Conservation (phyloP, 257 asterid species). For the Solanum stenotomum region DNA sequence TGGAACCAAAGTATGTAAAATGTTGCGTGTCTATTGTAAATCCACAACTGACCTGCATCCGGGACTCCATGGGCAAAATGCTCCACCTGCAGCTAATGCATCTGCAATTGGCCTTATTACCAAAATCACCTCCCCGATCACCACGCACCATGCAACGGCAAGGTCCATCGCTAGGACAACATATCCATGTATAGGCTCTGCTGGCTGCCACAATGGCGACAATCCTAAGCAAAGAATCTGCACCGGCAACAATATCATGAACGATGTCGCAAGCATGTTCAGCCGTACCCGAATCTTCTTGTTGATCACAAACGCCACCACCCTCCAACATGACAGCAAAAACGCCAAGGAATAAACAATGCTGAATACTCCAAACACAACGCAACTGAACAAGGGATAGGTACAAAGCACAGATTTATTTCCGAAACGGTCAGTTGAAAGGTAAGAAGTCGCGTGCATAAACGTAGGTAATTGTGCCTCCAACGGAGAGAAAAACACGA, state of each 20-base stretch:
- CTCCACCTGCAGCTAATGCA: slow-evolving; percentile 41
- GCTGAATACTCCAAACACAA: slow-evolving; percentile 40
- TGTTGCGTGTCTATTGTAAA: neutral
- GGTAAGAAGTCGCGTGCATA: slow-evolving; percentile 35
- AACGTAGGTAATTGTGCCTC: slow-evolving; percentile 26
- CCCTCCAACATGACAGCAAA: slow-evolving; percentile 57
- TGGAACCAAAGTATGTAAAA: neutral
- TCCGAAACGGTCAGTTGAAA: slow-evolving; percentile 22
- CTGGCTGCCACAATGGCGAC: slow-evolving; percentile 48
- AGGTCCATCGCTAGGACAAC: slow-evolving; percentile 38
- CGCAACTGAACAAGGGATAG: slow-evolving; percentile 55
- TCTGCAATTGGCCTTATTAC: slow-evolving; percentile 60
- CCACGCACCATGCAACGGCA: slow-evolving; percentile 35
- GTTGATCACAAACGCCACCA: slow-evolving; percentile 51
- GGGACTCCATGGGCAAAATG: slow-evolving; percentile 1
- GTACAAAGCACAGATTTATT: slow-evolving; percentile 37
- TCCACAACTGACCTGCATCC: slow-evolving; percentile 1
- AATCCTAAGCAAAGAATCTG: slow-evolving; percentile 46
- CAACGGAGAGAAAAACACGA: slow-evolving; percentile 40
- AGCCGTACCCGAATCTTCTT: slow-evolving; percentile 51
- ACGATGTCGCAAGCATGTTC: slow-evolving; percentile 34
- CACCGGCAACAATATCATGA: slow-evolving; percentile 50
- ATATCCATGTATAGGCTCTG: slow-evolving; percentile 17
- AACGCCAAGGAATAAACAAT: slow-evolving; percentile 39
- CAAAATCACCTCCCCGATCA: slow-evolving; percentile 46